Conservation (phyloP, 352 stramenopile genomes). For the Plasmopara viticola region DNA sequence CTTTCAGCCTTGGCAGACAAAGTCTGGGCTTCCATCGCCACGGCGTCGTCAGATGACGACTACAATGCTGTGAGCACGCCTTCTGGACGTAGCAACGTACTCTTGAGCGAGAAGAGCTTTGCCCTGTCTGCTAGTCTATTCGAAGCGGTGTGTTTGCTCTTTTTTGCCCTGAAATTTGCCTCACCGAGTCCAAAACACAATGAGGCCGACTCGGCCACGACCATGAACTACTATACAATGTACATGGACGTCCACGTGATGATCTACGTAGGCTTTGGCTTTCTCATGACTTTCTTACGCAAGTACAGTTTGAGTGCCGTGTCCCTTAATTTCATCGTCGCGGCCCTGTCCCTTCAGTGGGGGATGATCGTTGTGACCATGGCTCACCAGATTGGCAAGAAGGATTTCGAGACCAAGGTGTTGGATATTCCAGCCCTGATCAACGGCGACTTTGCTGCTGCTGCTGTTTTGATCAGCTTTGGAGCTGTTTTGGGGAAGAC, state of each 20-base stretch:
- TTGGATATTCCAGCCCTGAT: slow-evolving; percentile 62
- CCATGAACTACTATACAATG: slow-evolving; percentile 26
- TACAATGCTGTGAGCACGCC: slow-evolving; percentile 13
- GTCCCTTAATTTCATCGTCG: slow-evolving; percentile 74
- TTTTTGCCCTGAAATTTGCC: slow-evolving; percentile 18
- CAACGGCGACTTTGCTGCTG: slow-evolving; percentile 76
- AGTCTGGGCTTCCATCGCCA: slow-evolving; percentile 14
- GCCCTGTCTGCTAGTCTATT: slow-evolving; percentile 10
- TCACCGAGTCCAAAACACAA: slow-evolving; percentile 11
- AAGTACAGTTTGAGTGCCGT: slow-evolving; percentile 76
- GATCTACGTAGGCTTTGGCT: slow-evolving; percentile 85
- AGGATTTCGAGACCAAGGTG: slow-evolving; percentile 40
- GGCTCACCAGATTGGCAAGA: slow-evolving; percentile 39
- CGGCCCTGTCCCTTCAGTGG: slow-evolving; percentile 58
- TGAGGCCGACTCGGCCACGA: slow-evolving; percentile 6
- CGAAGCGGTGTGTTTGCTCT: slow-evolving; percentile 13
- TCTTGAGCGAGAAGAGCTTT: slow-evolving; percentile 7
- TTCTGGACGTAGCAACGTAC: neutral
- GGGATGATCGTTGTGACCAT: slow-evolving; percentile 65
- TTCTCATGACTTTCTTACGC: slow-evolving; percentile 84
- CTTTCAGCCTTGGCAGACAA: slow-evolving; percentile 9
- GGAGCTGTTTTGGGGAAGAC: slow-evolving; percentile 68
- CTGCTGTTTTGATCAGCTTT: slow-evolving; percentile 73
- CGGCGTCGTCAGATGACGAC: slow-evolving; percentile 4
- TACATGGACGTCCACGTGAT: slow-evolving; percentile 82